Evolutionary conservation across 2,329 filamentous ascomycete genomes (phyloP).

Genomic region (Colletotrichum lindemuthianum): DNA sequence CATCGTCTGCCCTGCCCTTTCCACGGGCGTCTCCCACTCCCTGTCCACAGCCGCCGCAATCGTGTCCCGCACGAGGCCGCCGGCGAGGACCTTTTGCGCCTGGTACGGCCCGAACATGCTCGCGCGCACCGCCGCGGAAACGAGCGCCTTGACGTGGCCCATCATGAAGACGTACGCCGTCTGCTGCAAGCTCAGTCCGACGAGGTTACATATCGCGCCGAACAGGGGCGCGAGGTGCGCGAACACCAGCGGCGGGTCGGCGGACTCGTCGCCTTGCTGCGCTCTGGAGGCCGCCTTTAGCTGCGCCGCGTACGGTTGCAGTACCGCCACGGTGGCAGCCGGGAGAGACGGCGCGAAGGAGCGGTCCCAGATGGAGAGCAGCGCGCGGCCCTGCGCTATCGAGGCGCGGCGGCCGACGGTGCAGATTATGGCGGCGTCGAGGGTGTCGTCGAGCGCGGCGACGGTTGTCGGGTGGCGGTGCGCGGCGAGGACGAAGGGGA

Average conservation of each 20-base stretch:
- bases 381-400: constrained; percentile 78
- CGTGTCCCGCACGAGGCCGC: constrained; percentile 63
- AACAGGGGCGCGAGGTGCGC: constrained; percentile 76
- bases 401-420: constrained; percentile 82
- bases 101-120: constrained; percentile 85
- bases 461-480: constrained; percentile 65
- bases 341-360: constrained; percentile 63
- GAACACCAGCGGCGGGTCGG: constrained; percentile 28
- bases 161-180: constrained; percentile 81
- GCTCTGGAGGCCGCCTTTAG: constrained; percentile 41
- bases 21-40: constrained; percentile 67
- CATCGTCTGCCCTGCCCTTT: constrained; percentile 78
- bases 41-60: constrained; percentile 68
- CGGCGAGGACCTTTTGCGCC: constrained; percentile 77
- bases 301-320: constrained; percentile 50
- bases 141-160: constrained; percentile 78
- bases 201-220: constrained; percentile 71
- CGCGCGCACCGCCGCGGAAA: constrained; percentile 80
- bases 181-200: constrained; percentile 69
- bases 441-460: constrained; percentile 73
- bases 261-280: constrained; percentile 31
- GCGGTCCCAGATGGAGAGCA: constrained; percentile 81
- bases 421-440: constrained; percentile 81
- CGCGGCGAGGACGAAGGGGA: constrained; percentile 79
- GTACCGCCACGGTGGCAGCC: constrained; percentile 36